Evolutionary conservation across 2,329 filamentous ascomycete species (phyloP), one percentile per base, ranked within the genome.

Genomic region (Fusarium nematophilum): DNA sequence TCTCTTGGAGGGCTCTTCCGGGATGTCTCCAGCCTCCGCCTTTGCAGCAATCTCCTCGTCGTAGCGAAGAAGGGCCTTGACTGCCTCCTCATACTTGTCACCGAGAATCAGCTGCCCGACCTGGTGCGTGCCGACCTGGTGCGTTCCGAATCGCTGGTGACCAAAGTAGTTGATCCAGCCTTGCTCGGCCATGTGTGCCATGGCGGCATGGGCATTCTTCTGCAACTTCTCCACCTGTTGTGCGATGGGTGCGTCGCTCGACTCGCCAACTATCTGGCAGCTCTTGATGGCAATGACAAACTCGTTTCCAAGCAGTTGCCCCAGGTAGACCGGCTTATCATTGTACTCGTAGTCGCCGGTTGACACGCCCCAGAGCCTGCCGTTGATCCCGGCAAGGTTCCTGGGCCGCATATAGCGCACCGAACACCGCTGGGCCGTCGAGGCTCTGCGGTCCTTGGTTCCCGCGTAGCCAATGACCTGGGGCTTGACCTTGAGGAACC

Each of bases 81-180:
- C 87, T 11, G 94, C 94, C 26, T 86, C 90, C 71, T 93, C 84
- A 65, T 93, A 93, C 69, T 97, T 87, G 25, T 86, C 89, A 65
- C 91, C 85, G 1, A 99, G 83, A 71, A 99, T 93, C 73, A 91
- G 89, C 71, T 90, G 86, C 42, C 95, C 95, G 43, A 97, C 81
- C 33, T 89, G 84, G 70, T 98, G 92, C 0, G 95, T 99, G 27
- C 93, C 90, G 10, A 91, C 90, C 23, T 87, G 80, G 74, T 95
- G 94, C 0, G 93, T 94, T 23, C 95, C 95, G 69, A 99, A 99
- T 18, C 95, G 88, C 77, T 99, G 95, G n/a, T 98, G 86, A 8
- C 95, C 95, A 71, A 93, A 99, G 78, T 98, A 99, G 77, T 99
- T 99, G 76, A 99, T 88, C 80, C 96, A 99, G 3, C 95, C 95